Percentiles rank a stretch among this genome's conserved stretches.
These are phyloP conservation scores for Suhomyces canberraensis DNA, from an alignment of 805 yeast genomes.

Conservation along the genomic window DNA sequence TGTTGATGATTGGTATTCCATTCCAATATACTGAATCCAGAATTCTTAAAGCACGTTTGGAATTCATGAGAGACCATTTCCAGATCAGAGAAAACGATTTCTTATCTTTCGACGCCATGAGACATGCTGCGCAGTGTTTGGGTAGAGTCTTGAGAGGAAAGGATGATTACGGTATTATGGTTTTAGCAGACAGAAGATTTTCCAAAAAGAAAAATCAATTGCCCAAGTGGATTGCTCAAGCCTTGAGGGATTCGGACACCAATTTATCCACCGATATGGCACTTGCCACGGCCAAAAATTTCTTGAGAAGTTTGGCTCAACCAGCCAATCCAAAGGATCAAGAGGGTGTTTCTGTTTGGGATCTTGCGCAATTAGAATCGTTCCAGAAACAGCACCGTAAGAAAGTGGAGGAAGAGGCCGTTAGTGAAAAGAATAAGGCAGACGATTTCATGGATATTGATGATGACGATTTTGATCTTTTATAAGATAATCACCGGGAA, in stretches of 20 bases:
- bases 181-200: slow-evolving; percentile 91
- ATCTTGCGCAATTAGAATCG: slow-evolving; percentile 57
- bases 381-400: slow-evolving; percentile 53
- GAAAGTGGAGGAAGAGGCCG: slow-evolving; percentile 17
- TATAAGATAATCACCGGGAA: too few relatives aligned
- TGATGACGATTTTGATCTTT: slow-evolving; percentile 42
- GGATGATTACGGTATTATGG: slow-evolving; percentile 99
- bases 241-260: slow-evolving; percentile 83
- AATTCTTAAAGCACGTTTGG: slow-evolving; percentile 90
- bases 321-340: slow-evolving; percentile 86
- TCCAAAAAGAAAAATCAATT: slow-evolving; percentile 80
- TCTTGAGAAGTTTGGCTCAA: slow-evolving; percentile 89
- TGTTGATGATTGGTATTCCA: slow-evolving; percentile 97
- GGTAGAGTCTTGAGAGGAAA: slow-evolving; percentile 97
- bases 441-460: slow-evolving; percentile 46
- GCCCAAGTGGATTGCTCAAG: slow-evolving; percentile 98
- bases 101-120: slow-evolving; percentile 96
- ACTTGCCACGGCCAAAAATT: slow-evolving; percentile 87
- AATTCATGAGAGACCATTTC: slow-evolving; percentile 87
- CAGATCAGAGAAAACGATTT: slow-evolving; percentile 94
- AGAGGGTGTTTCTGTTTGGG: slow-evolving; percentile 95
- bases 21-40: slow-evolving; percentile 98
- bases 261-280: slow-evolving; percentile 98
- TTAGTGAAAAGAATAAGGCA: slow-evolving; percentile 19
- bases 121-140: slow-evolving; percentile 98